phyloP scores from a whole-genome alignment of 495 filamentous ascomycete genomes.

The Tuber brumale region DNA sequence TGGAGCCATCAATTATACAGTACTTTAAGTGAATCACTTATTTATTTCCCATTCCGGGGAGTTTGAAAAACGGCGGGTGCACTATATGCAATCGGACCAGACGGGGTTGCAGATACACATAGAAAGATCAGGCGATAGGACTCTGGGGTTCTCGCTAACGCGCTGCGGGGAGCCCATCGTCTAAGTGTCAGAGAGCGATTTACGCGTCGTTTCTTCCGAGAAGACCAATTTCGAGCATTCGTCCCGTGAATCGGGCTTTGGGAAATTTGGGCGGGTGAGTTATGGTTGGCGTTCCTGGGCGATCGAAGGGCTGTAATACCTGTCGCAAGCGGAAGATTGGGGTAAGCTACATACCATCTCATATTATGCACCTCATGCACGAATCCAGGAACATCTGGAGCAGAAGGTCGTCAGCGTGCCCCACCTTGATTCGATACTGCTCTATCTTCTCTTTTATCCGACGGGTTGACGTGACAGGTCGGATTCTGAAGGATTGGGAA shows the following conservation, averaged over 20 bases:
- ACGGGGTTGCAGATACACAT: too few relatives aligned
- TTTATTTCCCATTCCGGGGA: too few relatives aligned
- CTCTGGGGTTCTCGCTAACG: background rate
- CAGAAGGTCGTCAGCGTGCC: background rate
- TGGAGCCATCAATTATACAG: too few relatives aligned
- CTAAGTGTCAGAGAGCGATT: background rate
- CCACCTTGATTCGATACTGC: background rate
- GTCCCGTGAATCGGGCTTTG: background rate
- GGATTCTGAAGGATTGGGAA: background rate
- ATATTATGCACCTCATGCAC: background rate
- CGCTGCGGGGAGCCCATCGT: background rate
- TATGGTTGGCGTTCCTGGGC: conserved; percentile 4
- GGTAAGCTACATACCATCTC: background rate
- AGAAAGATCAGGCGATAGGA: background rate
- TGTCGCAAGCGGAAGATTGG: background rate
- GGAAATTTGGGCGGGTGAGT: background rate
- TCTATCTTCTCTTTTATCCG: background rate
- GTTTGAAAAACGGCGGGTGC: too few relatives aligned
- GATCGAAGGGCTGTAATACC: conserved; percentile 1
- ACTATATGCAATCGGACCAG: too few relatives aligned
- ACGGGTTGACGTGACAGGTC: background rate
- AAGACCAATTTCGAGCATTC: background rate
- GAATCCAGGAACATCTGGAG: background rate
- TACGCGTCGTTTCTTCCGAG: background rate
- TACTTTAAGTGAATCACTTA: too few relatives aligned